Evolutionary conservation across 1,284 basidiomycete genomes (phyloP).

Genomic region (Schizophyllum commune): DNA sequence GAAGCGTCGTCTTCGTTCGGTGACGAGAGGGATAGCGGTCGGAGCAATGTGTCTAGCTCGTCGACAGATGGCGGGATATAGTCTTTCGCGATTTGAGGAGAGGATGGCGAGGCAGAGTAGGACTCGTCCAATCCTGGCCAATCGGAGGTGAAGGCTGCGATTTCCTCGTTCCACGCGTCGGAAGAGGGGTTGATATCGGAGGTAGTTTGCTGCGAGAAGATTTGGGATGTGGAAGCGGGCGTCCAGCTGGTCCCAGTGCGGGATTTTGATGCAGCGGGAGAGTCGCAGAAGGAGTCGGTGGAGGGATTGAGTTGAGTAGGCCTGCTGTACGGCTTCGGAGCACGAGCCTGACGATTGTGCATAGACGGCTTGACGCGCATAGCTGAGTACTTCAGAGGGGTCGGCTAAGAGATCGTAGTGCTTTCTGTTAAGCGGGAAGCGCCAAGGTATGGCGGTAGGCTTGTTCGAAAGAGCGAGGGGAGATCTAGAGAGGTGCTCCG

Average conservation of each 20-base stretch:
- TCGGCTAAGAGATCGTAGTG: background rate
- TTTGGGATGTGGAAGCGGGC: background rate
- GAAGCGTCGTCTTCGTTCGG: background rate
- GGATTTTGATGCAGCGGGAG: background rate
- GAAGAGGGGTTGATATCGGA: background rate
- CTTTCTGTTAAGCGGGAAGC: background rate
- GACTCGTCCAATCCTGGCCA: background rate
- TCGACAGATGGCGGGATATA: background rate
- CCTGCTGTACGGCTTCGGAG: background rate
- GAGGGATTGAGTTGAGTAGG: background rate
- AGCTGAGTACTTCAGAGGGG: background rate
- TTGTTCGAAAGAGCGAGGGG: background rate
- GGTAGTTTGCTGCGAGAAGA: background rate
- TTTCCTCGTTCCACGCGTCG: background rate
- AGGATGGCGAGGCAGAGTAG: background rate
- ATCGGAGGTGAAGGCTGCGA: background rate
- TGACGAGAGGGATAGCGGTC: background rate
- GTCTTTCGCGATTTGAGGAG: background rate
- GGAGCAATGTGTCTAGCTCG: background rate
- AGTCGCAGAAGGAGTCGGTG: background rate
- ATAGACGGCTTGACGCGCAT: background rate
- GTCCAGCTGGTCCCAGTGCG: background rate
- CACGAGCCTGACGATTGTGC: background rate
- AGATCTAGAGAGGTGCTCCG: background rate
- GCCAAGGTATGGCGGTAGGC: background rate